Conservation (phyloP, 164 flowering plant species). For the Berberis thunbergii region DNA sequence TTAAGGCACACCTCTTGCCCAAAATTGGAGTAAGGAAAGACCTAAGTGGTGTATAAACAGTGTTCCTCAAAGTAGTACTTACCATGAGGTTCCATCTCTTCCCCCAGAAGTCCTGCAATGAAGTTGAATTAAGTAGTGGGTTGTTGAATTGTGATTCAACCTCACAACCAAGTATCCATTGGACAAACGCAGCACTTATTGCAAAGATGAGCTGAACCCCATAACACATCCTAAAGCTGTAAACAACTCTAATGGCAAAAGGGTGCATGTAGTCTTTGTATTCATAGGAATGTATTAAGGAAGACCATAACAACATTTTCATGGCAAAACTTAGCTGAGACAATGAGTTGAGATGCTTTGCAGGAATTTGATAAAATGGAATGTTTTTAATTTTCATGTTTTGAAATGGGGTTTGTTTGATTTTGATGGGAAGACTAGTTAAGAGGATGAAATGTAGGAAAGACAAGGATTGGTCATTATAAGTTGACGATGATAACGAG, state of each 20-base stretch:
- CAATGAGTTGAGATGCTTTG: background rate
- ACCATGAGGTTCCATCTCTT: constrained; percentile 30
- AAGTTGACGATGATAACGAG: constrained; percentile 22
- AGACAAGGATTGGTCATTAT: constrained; percentile 10
- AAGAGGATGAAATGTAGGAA: constrained; percentile 23
- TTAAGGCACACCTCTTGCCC: constrained; percentile 19
- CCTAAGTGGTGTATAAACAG: background rate
- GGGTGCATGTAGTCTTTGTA: constrained; percentile 25
- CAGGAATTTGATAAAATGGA: background rate
- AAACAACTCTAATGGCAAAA: constrained; percentile 10
- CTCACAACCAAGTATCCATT: constrained; percentile 10
- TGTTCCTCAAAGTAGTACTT: constrained; percentile 12
- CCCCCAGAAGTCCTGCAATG: constrained; percentile 32
- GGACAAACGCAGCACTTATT: constrained; percentile 6
- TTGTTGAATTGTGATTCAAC: constrained; percentile 23
- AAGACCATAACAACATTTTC: constrained; percentile 13
- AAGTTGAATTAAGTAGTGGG: constrained; percentile 23
- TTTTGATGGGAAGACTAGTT: constrained; percentile 40
- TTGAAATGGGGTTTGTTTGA: constrained; percentile 10
- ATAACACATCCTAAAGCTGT: constrained; percentile 27
- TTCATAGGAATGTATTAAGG: constrained; percentile 12
- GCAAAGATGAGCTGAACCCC: constrained; percentile 25
- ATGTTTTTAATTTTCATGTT: constrained; percentile 1
- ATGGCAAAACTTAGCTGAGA: constrained; percentile 15
- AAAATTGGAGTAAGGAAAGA: background rate